Conservation (phyloP, 192 early-diverging fungal species). For the Linnemannia schmuckeri region DNA sequence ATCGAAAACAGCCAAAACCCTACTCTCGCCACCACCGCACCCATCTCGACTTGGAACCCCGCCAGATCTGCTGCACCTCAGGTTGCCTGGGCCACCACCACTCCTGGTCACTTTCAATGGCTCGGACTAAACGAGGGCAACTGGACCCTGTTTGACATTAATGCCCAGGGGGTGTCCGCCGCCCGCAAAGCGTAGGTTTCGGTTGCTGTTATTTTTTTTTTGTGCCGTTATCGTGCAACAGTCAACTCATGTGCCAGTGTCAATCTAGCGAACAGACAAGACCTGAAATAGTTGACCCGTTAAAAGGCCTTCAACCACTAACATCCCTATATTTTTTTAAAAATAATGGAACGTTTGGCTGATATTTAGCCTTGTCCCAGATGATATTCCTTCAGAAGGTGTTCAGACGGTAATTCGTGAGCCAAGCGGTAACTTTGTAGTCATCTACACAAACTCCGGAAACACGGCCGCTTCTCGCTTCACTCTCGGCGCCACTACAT, state of each 20-base stretch:
- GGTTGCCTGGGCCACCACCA: slow-evolving; percentile 12
- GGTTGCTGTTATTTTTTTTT: not conserved
- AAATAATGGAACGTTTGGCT: too few relatives aligned
- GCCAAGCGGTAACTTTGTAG: slow-evolving; percentile 18
- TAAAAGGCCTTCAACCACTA: not conserved
- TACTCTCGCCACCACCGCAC: slow-evolving; percentile 1
- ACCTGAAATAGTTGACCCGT: not conserved
- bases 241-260: too few relatives aligned
- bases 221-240: too few relatives aligned
- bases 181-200: slow-evolving; percentile 28
- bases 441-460: slow-evolving; percentile 19
- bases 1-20: slow-evolving; percentile 26
- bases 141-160: slow-evolving; percentile 24
- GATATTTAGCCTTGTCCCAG: slow-evolving; percentile 29
- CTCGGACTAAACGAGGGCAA: slow-evolving; percentile 27
- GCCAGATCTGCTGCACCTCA: slow-evolving; percentile 10
- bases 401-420: slow-evolving; percentile 23
- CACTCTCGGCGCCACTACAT: slow-evolving; percentile 9
- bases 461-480: slow-evolving; percentile 25
- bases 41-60: slow-evolving; percentile 26
- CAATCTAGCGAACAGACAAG: not conserved
- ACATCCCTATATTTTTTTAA: not conserved
- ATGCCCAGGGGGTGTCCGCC: slow-evolving; percentile 16
- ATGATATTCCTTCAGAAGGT: slow-evolving; percentile 15
- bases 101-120: slow-evolving; percentile 42